Base-by-base conservation (phyloP, 129 eudicot genomes). In the Saposhnikovia divaricata region DNA sequence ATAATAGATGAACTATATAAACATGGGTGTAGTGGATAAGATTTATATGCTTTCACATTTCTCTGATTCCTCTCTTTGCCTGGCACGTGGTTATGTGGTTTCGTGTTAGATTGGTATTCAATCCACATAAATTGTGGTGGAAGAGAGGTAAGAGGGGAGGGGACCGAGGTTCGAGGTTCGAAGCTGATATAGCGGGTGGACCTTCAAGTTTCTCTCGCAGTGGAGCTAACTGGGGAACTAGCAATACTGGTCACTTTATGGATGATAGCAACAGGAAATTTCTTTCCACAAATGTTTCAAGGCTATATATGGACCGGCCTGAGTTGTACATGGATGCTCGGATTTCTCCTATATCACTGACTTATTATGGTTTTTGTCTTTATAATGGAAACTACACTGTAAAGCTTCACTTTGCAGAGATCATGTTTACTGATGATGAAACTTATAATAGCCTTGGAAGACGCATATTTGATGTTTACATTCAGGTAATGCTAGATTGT, bases 351-450 rank as follows among this genome's bases (percentile, higher is more conserved):
- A 63, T 91, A 25, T 89, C 98, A 19, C 83, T 89, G 80, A 91
- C 91, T 47, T 93, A 93, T 78, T 93, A 87, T 78, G 93, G 85
- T 16, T 89, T 86, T 69, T 93, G 98, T 80, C 43, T 93, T 81
- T 38, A 0, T 37, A 78, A 84, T 45, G 98, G 91, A 51, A 89
- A 77, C 82, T 93, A 91, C 80, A 89, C 82, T 3, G 91, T 91
- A 34, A 91, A 81, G 85, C 91, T 93, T 69, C 97, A 89, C 84
- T 93, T 93, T 85, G 98, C 95, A 0, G 98, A 91, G 87, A 93
- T 91, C 76, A 65, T 78, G 81, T 89, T 89, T 71, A 79, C 87
- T 12, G 78, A 88, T 79, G 95, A 87, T 82, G 61, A 43, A 39
- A 82, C 86, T 47, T 93, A 83, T 81, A 74, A 61, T 46, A 91